phyloP scores from a whole-genome alignment of 495 filamentous ascomycete species.

The Astrothelium subdiscretum region DNA sequence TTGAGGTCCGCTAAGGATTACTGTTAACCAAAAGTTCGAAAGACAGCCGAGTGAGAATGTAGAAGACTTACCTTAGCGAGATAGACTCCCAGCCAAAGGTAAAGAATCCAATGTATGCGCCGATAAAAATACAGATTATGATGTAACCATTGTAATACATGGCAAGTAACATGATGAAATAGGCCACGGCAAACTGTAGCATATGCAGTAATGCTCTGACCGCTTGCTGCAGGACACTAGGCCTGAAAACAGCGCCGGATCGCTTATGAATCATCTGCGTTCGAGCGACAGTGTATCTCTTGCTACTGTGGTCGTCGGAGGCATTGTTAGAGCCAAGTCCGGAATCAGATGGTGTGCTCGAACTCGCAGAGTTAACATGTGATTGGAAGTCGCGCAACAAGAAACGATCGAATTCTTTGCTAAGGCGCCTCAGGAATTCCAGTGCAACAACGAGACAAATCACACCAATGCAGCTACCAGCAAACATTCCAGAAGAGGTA shows the following conservation, averaged over 20 bases:
- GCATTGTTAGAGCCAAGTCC: not conserved
- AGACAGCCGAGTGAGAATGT: not conserved
- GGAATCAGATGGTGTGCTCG: not conserved
- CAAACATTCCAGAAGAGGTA: slow-evolving; percentile 48
- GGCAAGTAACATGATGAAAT: slow-evolving; percentile 57
- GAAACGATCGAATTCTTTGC: slow-evolving; percentile 49
- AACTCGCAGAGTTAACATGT: not conserved
- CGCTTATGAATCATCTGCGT: not conserved
- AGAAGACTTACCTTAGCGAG: not conserved
- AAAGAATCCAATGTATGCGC: slow-evolving; percentile 48
- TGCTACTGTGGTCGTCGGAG: not conserved
- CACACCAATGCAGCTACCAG: slow-evolving; percentile 59
- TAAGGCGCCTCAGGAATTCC: slow-evolving; percentile 49
- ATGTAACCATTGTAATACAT: slow-evolving; percentile 55
- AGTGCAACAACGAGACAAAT: slow-evolving; percentile 50
- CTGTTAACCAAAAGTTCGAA: not conserved
- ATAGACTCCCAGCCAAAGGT: slow-evolving; percentile 44
- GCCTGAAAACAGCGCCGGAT: not conserved
- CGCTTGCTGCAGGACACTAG: slow-evolving; percentile 38
- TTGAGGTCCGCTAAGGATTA: not conserved
- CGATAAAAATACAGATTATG: slow-evolving; percentile 51
- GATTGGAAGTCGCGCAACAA: slow-evolving; percentile 36
- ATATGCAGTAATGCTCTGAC: slow-evolving; percentile 53
- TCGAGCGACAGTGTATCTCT: not conserved
- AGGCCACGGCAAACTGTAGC: slow-evolving; percentile 57